Percentiles rank a stretch among this genome's conserved stretches.
phyloP scores from a whole-genome alignment of 2,329 filamentous ascomycete species.

The Blastomyces silverae region DNA sequence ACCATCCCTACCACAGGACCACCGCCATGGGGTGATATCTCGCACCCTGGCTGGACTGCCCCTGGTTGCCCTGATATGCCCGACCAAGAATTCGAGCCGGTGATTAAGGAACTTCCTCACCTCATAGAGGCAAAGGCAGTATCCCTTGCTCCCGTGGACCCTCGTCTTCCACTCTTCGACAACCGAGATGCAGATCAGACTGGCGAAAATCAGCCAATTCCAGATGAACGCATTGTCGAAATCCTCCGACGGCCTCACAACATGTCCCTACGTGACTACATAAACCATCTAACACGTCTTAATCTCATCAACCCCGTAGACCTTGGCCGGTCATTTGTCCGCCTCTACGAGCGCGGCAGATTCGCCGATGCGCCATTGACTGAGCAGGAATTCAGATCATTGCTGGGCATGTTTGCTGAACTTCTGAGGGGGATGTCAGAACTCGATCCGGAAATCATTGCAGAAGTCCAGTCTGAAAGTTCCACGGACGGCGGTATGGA shows the following conservation, averaged over 20 bases:
- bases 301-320: constrained; percentile 53
- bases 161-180: constrained; percentile 29
- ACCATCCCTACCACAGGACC: constrained; percentile 35
- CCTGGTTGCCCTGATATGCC: constrained; percentile 68
- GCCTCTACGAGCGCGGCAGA: constrained; percentile 73
- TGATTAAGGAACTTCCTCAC: constrained; percentile 77
- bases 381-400: constrained; percentile 62
- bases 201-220: constrained; percentile 35
- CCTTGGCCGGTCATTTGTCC: constrained; percentile 57
- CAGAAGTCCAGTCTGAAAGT: constrained; percentile 25
- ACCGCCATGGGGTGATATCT: constrained; percentile 72
- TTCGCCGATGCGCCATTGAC: constrained; percentile 67
- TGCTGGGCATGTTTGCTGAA: constrained; percentile 81
- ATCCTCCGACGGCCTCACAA: constrained; percentile 62
- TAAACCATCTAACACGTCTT: constrained; percentile 61
- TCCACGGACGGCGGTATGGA: neutral
- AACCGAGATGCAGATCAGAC: neutral
- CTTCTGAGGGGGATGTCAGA: constrained; percentile 69
- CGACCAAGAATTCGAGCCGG: constrained; percentile 72
- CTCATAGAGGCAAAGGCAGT: constrained; percentile 89
- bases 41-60: constrained; percentile 83
- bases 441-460: constrained; percentile 51
- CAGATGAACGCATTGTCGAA: constrained; percentile 62
- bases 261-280: constrained; percentile 73
- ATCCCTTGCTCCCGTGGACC: constrained; percentile 64